Base-by-base conservation (phyloP, 148 eudicot species). In the Chenopodium berlandieri region DNA sequence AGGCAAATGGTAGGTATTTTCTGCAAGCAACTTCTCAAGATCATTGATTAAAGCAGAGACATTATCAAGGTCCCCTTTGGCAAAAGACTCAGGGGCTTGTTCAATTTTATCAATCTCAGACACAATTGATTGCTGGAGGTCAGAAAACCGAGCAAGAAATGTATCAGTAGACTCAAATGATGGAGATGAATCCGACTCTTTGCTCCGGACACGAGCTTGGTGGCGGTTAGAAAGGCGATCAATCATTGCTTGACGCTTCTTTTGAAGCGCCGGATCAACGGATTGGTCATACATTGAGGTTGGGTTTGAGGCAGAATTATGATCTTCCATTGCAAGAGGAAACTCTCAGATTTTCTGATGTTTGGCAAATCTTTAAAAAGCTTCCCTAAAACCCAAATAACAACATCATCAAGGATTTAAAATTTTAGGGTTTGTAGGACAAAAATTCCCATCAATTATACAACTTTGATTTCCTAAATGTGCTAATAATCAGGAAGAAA, bases 221-320 rank as follows among this genome's bases (percentile, higher is more conserved):
- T 87, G 90, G 81, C 88, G 93, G 78, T 90, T 86, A 37, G 92
- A 82, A 68, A 91, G 91, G 75, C 97, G 97, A 46, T 91, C 91
- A 19, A 93, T 85, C 95, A 91, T 91, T 37, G 94, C 90, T 27
- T 90, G 91, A 84, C 85, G 97, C 77, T 91, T 93, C 67, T 80
- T 83, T 13, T 87, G 79, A 31, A 84, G 62, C 48, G 85, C 44
- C 54, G 78, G 48, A 12, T 80, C 89, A 16, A 13, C 25, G 0
- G 76, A 73, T 23, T 47, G 76, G 50, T 73, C 76, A 72, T 30
- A 72, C 30, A 73, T 73, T 47, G 54, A 72, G 58, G 76, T 23
- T 73, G 60, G 40, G 32, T 73, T 47, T 62, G 60, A 19, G 69
- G 63, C 65, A 80, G 60, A 80, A 76, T 71, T 84, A 32, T 69